phyloP scores from a whole-genome alignment of 1,284 basidiomycete species.

The Cryptococcus deneoformans region DNA sequence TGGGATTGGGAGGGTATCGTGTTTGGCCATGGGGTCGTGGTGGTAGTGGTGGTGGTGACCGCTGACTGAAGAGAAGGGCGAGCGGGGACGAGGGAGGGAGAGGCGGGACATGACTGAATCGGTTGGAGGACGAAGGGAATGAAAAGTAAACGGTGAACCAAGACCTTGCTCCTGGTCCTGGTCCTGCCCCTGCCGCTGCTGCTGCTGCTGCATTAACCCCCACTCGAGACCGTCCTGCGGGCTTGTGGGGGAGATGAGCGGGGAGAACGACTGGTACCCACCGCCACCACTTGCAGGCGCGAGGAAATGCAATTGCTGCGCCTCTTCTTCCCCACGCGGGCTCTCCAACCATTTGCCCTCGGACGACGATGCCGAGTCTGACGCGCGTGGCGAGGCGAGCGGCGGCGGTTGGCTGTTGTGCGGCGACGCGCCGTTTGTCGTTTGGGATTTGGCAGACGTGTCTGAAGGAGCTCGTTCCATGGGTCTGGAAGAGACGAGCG shows the following conservation, averaged over 20 bases:
- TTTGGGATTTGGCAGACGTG: background rate
- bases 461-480: background rate
- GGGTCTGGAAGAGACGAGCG: background rate
- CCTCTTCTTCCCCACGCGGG: slow-evolving; percentile 10
- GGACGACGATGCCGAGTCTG: slow-evolving; percentile 32
- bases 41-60: background rate
- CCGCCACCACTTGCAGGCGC: background rate
- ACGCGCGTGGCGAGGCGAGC: slow-evolving; percentile 30
- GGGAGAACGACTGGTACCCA: slow-evolving; percentile 9
- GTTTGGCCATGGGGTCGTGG: background rate
- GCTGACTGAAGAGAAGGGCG: background rate
- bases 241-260: background rate
- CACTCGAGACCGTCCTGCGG: background rate
- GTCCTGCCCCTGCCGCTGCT: no score
- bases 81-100: background rate
- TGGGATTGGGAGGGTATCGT: background rate
- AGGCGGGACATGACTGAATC: background rate
- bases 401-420: background rate
- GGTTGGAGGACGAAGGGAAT: background rate
- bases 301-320: background rate
- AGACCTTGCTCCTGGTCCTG: background rate
- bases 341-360: slow-evolving; percentile 28
- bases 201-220: background rate
- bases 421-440: background rate
- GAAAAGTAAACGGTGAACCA: background rate